phyloP scores from a whole-genome alignment of 345 rosid species.

The Litchi chinensis region DNA sequence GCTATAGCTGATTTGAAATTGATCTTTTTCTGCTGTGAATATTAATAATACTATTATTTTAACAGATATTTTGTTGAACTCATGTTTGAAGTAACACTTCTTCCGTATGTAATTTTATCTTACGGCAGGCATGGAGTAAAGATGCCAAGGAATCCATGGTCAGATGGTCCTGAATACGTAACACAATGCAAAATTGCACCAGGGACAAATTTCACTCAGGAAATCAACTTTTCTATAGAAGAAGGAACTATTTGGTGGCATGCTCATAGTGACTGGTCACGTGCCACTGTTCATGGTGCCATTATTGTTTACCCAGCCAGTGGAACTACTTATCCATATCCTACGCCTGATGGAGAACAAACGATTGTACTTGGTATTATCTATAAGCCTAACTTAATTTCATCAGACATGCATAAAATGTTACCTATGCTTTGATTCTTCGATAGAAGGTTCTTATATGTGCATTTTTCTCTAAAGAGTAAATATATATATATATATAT shows the following conservation, averaged over 20 bases:
- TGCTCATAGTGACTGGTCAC: conserved; percentile 52
- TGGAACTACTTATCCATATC: conserved; percentile 11
- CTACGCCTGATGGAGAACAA: conserved; percentile 19
- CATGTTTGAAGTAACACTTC: neutral
- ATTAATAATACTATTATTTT: too few relatives aligned
- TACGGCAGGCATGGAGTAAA: conserved; percentile 20
- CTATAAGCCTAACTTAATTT: neutral
- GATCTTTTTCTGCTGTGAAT: too few relatives aligned
- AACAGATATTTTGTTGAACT: too few relatives aligned
- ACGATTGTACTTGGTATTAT: conserved; percentile 26
- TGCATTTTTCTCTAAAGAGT: too few relatives aligned
- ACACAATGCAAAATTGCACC: conserved; percentile 35
- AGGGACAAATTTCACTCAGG: conserved; percentile 25
- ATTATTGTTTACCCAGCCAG: conserved; percentile 15
- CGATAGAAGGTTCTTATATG: too few relatives aligned
- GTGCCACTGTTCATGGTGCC: conserved; percentile 49
- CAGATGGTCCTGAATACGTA: conserved; percentile 32
- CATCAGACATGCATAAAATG: neutral
- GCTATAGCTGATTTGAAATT: neutral
- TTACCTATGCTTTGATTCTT: too few relatives aligned
- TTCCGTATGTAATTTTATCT: too few relatives aligned
- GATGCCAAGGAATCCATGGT: conserved; percentile 38
- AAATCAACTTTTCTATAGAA: conserved; percentile 24
- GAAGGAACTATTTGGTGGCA: conserved; percentile 48
- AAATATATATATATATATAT: too few relatives aligned